phyloP scores from a whole-genome alignment of 768 basidiomycete genomes.

The Hydnomerulius pinastri region DNA sequence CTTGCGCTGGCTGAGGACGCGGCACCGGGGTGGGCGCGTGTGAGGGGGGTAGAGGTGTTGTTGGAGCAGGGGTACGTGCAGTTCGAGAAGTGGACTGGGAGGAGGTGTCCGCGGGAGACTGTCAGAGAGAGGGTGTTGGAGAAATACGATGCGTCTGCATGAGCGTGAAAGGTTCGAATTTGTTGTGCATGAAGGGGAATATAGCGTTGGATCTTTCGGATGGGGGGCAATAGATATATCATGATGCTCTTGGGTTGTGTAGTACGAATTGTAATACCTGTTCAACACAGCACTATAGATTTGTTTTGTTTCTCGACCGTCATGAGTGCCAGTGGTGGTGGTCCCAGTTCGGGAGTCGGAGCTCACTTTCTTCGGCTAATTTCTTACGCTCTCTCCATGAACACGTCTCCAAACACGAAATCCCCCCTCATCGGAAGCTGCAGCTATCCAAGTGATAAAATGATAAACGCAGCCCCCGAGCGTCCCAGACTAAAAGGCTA shows the following conservation, averaged over 20 bases:
- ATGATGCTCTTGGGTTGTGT: background rate
- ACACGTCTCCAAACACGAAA: too few species aligned
- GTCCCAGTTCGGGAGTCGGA: too few species aligned
- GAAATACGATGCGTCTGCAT: constrained; percentile 34
- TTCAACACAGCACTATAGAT: background rate
- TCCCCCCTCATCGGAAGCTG: too few species aligned
- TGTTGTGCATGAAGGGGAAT: background rate
- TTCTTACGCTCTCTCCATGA: too few species aligned
- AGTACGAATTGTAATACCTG: background rate
- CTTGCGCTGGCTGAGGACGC: constrained; percentile 61
- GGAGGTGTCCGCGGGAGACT: constrained; percentile 50
- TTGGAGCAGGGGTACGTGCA: constrained; percentile 89
- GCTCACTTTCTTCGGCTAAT: too few species aligned
- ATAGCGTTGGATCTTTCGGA: too few species aligned
- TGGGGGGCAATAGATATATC: too few species aligned
- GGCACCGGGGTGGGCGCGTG: constrained; percentile 59
- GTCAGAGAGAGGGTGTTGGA: constrained; percentile 53
- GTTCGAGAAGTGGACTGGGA: constrained; percentile 81
- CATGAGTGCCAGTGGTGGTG: too few species aligned
- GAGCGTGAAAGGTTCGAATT: background rate
- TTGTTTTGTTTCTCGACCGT: too few species aligned
- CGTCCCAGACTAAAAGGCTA: too few species aligned
- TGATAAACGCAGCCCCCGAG: too few species aligned
- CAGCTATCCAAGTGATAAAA: too few species aligned
- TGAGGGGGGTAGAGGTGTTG: constrained; percentile 83